Conservation (phyloP, 148 eudicot species). For the Heliosperma pusillum region DNA sequence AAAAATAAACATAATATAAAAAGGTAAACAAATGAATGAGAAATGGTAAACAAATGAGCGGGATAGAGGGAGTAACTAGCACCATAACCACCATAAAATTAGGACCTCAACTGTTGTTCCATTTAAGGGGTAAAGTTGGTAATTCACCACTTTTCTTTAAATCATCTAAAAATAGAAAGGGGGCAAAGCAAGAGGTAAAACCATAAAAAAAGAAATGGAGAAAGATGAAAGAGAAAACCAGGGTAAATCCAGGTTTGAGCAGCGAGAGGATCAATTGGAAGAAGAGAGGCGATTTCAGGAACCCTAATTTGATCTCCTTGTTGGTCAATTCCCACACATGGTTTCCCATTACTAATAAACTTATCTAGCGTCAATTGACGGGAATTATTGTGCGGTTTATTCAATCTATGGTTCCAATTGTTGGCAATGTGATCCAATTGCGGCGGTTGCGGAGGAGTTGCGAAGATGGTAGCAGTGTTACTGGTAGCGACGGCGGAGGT, state of each 20-base stretch:
- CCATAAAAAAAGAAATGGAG: background rate
- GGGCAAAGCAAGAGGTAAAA: background rate
- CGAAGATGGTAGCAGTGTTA: background rate
- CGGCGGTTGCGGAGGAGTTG: constrained; percentile 13
- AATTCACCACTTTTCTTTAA: no score
- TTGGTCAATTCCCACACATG: constrained; percentile 2
- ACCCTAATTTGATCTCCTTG: constrained; percentile 22
- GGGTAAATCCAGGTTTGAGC: constrained; percentile 94
- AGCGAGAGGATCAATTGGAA: constrained; percentile 63
- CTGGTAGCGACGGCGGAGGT: background rate
- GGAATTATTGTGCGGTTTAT: constrained; percentile 20
- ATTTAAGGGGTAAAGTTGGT: no score
- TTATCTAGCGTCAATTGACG: constrained; percentile 63
- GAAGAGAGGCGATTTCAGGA: constrained; percentile 29
- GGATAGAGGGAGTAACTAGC: no score
- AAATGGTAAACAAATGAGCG: no score
- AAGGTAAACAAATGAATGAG: no score
- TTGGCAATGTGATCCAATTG: background rate
- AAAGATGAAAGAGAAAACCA: constrained; percentile 33
- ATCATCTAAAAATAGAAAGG: no score
- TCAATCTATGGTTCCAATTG: constrained; percentile 4
- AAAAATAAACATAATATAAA: no score
- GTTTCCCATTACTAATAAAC: constrained; percentile 33
- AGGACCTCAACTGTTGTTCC: no score
- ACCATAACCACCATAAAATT: no score